Evolutionary conservation across 768 basidiomycete genomes (phyloP), one percentile per base, ranked within the genome.

Genomic region (Mrakia hoshinonis): DNA sequence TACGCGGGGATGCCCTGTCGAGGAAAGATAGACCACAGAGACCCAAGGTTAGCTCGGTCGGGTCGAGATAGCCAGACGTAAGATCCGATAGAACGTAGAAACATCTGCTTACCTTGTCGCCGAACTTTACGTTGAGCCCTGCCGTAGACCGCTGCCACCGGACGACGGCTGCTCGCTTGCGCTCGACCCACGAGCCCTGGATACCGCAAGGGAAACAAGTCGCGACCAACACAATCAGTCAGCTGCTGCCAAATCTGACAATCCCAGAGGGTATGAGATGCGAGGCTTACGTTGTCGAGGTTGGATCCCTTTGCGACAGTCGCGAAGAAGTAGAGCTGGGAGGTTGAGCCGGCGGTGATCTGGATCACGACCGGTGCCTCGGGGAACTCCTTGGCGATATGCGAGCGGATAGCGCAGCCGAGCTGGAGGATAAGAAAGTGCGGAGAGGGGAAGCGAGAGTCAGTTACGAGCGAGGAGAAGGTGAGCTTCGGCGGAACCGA

Each of bases 271-370:
- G 6, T 43, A 43, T 6, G 43, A 15, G 43, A 15, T 6, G 43
- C 7, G 43, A 15, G 43, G 15, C 43, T 43, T 5, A n/a, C 29
- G 48, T 72, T 72, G 46, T 72, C 70, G 12, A 31, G 26, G 34
- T 60, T 60, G 0, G 22, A 26, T 34, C 70, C 70, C 47, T 38
- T 20, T 12, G 64, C 70, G 3, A 26, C 38, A 0, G 70, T 72
- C 15, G 65, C 70, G 18, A 67, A 72, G 36, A 72, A 72, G 60
- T 67, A 72, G 20, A 61, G 46, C 65, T 72, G 70, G 0, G 47
- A 46, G 31, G 55, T 22, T 48, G 65, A 49, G 1, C 66, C 70
- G 24, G 70, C 70, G 26, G 63, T 66, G 64, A 72, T 67, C 26
- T 52, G 48, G 49, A 72, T 67, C 54, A 72, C 66, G 12, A 65